Evolutionary conservation across 2,329 filamentous ascomycete genomes (phyloP).

Genomic region (Colletotrichum sp.): DNA sequence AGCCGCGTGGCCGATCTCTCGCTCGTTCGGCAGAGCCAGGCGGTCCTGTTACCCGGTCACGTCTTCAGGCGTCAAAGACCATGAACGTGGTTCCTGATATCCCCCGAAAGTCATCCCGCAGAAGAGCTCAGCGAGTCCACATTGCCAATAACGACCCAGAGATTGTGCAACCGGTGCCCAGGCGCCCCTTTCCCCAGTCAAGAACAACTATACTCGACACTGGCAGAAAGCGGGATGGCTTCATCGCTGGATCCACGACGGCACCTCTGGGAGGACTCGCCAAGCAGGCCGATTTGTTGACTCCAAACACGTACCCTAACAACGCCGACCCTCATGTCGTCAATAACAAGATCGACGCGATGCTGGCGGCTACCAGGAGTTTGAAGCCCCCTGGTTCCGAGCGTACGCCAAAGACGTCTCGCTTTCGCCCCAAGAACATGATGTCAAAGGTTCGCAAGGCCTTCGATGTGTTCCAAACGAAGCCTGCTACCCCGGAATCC

Average conservation of each 20-base stretch:
- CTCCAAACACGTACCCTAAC: neutral
- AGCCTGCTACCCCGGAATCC: constrained; percentile 23
- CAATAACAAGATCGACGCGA: constrained; percentile 37
- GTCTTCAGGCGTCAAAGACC: neutral
- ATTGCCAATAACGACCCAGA: neutral
- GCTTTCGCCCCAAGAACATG: constrained; percentile 33
- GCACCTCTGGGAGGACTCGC: neutral
- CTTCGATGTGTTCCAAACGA: constrained; percentile 35
- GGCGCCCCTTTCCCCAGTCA: neutral
- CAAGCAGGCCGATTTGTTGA: neutral
- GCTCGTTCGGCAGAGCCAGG: neutral
- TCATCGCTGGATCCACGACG: constrained; percentile 7
- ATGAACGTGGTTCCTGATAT: neutral
- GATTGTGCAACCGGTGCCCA: neutral
- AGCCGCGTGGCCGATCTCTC: neutral
- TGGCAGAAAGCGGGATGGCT: neutral
- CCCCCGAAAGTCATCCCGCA: constrained; percentile 19
- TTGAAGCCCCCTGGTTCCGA: constrained; percentile 32
- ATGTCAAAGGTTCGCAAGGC: constrained; percentile 37
- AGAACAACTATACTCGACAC: constrained; percentile 6
- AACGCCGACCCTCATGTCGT: constrained; percentile 28
- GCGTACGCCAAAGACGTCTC: constrained; percentile 27
- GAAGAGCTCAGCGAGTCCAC: neutral
- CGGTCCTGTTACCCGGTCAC: neutral
- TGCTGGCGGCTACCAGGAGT: constrained; percentile 39